Evolutionary conservation across 805 yeast species (phyloP).

Genomic region (Myxozyma mucilagina): DNA sequence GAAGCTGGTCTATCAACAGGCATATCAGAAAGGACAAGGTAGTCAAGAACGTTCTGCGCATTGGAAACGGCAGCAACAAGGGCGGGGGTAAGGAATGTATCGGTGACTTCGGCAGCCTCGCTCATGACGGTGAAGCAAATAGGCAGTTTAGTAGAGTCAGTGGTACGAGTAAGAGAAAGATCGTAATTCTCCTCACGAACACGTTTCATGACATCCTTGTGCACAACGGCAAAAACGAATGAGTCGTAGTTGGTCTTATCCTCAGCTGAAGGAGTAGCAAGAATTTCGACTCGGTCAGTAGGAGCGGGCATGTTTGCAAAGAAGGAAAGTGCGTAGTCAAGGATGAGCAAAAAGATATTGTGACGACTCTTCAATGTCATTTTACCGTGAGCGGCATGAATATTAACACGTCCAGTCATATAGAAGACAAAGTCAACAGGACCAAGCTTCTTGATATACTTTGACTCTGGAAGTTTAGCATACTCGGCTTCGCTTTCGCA

Average conservation of each 20-base stretch:
- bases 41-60: slow-evolving; percentile 56
- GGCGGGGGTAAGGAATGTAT: slow-evolving; percentile 52
- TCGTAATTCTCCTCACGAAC: slow-evolving; percentile 75
- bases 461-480: slow-evolving; percentile 41
- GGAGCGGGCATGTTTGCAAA: slow-evolving; percentile 49
- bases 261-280: slow-evolving; percentile 56
- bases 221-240: slow-evolving; percentile 79
- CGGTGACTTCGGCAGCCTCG: slow-evolving; percentile 81
- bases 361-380: slow-evolving; percentile 76
- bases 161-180: slow-evolving; percentile 78
- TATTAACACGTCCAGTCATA: slow-evolving; percentile 85
- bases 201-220: slow-evolving; percentile 78
- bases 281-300: slow-evolving; percentile 59
- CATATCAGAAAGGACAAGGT: slow-evolving; percentile 80
- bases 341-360: slow-evolving; percentile 64
- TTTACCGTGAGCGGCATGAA: slow-evolving; percentile 61
- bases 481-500: slow-evolving; percentile 29
- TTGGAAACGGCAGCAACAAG: slow-evolving; percentile 47
- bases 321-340: slow-evolving; percentile 63
- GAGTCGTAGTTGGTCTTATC: slow-evolving; percentile 49
- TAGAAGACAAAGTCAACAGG: slow-evolving; percentile 64
- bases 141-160: slow-evolving; percentile 72
- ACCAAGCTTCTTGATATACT: slow-evolving; percentile 55
- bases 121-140: slow-evolving; percentile 80
- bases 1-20: slow-evolving; percentile 66